Base-by-base conservation (phyloP, 2,329 filamentous ascomycete genomes). In the Alternaria alternata region DNA sequence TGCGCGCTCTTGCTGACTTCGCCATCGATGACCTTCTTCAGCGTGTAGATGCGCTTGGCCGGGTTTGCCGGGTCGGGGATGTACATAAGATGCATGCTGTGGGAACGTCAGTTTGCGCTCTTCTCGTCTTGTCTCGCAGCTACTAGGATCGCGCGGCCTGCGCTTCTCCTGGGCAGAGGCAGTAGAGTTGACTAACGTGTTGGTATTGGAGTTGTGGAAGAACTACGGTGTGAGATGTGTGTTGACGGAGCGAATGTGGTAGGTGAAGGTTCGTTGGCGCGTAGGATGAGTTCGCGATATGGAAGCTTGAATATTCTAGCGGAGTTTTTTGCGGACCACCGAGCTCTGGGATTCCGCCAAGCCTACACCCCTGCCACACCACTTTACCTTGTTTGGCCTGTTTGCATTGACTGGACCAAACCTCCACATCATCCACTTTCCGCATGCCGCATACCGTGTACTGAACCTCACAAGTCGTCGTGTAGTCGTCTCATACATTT, bases 1-100 rank as follows among this genome's bases (percentile, higher is more conserved):
- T 98, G 94, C 57, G 95, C 95, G 54, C 91, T 95, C 86, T 96
- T 97, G 80, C 94, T 96, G 76, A 97, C 92, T 78, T 93, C 88
- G 76, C 91, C 91, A 72, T 89, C 85, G 63, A 84, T 73, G 70
- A 96, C 88, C 85, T 98, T 97, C 84, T 97, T 94, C 68, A 98
- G 88, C 48, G 95, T 98, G 87, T 98, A 99, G 75, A 91, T 83
- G 80, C 94, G 93, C 85, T 93, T 94, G 85, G 57, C 26, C 52
- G 69, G 63, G 55, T 94, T 94, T 63, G 87, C 83, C 71, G 86
- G 80, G 81, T 93, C 91, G 82, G 94, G 84, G 66, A 91, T 95
- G 88, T 94, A 97, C 95, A 90, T 90, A 67, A 90, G 84, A 89
- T 90, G 88, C 88, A 90, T 90, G 55, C 68, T 82, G 67, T 39